Percentiles rank a stretch among this genome's conserved stretches.
These are phyloP conservation scores for Penicillium sp. DNA, from an alignment of 2,329 filamentous ascomycete species.

Conservation along the genomic window DNA sequence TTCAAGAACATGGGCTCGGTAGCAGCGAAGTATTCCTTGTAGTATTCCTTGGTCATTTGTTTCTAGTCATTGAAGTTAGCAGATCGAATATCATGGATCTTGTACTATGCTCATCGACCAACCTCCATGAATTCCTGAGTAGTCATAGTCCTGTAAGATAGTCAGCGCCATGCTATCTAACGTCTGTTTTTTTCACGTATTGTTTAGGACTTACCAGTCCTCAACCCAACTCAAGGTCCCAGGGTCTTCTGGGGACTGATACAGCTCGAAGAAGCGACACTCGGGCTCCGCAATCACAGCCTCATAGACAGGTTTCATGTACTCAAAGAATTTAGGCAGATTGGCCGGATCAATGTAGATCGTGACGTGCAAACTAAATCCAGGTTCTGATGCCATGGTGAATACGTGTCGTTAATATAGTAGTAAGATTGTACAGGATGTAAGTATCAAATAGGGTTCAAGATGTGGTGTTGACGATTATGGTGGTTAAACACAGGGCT, in stretches of 20 bases:
- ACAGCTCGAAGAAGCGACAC: slow-evolving; percentile 54
- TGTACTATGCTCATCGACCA: not conserved
- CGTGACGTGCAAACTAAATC: slow-evolving; percentile 30
- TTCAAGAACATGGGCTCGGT: slow-evolving; percentile 52
- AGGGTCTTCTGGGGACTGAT: slow-evolving; percentile 44
- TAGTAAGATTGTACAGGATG: too few relatives aligned
- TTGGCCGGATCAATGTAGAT: slow-evolving; percentile 36
- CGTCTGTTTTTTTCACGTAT: not conserved
- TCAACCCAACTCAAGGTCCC: slow-evolving; percentile 51
- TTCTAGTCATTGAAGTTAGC: slow-evolving; percentile 25
- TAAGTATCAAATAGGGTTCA: too few relatives aligned
- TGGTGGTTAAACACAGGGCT: too few relatives aligned
- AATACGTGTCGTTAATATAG: not conserved
- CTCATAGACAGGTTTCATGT: slow-evolving; percentile 50
- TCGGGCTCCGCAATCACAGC: slow-evolving; percentile 52
- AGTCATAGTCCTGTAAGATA: not conserved
- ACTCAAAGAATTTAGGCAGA: slow-evolving; percentile 38
- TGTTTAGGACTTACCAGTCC: slow-evolving; percentile 42
- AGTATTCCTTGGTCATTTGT: slow-evolving; percentile 51
- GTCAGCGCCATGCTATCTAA: not conserved
- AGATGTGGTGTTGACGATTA: too few relatives aligned
- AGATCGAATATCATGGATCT: not conserved
- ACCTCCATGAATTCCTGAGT: slow-evolving; percentile 35
- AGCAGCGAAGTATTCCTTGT: slow-evolving; percentile 48
- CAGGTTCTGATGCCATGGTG: slow-evolving; percentile 9